These are phyloP conservation scores for Musa itinerans DNA, from an alignment of 176 grass and related monocot species.

Conservation along the genomic window DNA sequence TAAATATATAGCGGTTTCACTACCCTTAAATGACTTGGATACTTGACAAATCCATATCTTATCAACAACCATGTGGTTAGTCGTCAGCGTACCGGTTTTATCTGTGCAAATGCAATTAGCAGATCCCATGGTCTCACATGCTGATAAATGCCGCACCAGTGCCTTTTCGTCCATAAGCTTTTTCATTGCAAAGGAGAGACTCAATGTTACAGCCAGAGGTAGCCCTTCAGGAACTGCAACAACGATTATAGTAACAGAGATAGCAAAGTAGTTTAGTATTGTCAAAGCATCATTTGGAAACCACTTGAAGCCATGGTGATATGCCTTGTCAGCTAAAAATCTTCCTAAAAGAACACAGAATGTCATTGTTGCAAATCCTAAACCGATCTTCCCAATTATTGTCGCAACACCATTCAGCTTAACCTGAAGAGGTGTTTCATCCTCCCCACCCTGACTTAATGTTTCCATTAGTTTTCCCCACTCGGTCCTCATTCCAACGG, in stretches of 20 bases:
- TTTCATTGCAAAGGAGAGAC: slow-evolving; percentile 96
- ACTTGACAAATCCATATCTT: slow-evolving; percentile 62
- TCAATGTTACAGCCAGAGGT: slow-evolving; percentile 86
- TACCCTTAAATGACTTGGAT: slow-evolving; percentile 36
- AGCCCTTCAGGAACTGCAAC: slow-evolving; percentile 90
- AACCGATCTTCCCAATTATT: slow-evolving; percentile 94
- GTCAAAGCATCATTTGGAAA: slow-evolving; percentile 42
- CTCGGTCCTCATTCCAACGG: slow-evolving; percentile 90
- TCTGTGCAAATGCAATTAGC: slow-evolving; percentile 95
- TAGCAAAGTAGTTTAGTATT: slow-evolving; percentile 80
- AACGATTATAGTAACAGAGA: slow-evolving; percentile 81
- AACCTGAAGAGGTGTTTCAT: slow-evolving; percentile 95
- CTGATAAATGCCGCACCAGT: slow-evolving; percentile 85
- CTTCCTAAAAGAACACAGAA: slow-evolving; percentile 66
- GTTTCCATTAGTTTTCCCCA: slow-evolving; percentile 99
- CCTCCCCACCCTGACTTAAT: slow-evolving; percentile 69
- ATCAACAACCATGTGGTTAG: slow-evolving; percentile 96
- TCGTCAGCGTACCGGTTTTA: slow-evolving; percentile 91
- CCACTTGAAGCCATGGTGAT: slow-evolving; percentile 40
- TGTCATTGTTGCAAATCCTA: slow-evolving; percentile 65
- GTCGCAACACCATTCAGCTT: slow-evolving; percentile 96
- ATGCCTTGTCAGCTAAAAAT: slow-evolving; percentile 44
- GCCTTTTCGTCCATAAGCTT: slow-evolving; percentile 86
- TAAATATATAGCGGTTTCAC: slow-evolving; percentile 38
- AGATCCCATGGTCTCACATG: slow-evolving; percentile 97